Evolutionary conservation across 495 filamentous ascomycete genomes (phyloP).

Genomic region (Tuber brumale): DNA sequence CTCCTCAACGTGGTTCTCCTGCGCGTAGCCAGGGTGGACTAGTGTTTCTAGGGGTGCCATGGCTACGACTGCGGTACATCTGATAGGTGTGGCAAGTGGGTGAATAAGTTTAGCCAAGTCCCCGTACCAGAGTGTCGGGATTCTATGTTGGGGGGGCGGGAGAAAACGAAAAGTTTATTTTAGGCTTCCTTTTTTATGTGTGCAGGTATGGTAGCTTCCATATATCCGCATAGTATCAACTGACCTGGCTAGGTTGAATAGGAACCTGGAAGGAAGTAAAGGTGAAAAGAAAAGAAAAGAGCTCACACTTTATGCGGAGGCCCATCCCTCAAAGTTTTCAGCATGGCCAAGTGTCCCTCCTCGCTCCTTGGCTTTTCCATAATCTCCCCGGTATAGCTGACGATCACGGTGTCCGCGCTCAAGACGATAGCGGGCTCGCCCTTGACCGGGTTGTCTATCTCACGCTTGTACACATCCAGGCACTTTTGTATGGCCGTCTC

Average conservation of each 20-base stretch:
- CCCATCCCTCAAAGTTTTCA: constrained; percentile 68
- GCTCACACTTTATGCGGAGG: constrained; percentile 59
- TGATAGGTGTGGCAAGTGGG: neutral
- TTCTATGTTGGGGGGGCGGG: neutral
- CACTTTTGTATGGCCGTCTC: constrained; percentile 78
- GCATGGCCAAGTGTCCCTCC: constrained; percentile 74
- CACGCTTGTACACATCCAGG: constrained; percentile 63
- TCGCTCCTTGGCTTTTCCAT: constrained; percentile 83
- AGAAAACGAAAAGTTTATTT: neutral
- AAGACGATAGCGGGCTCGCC: constrained; percentile 78
- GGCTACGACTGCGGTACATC: constrained; percentile 69
- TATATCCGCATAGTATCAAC: neutral
- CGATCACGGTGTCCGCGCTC: constrained; percentile 87
- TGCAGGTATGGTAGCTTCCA: neutral
- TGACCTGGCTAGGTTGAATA: neutral
- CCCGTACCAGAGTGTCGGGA: neutral
- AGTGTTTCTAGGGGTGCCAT: constrained; percentile 73
- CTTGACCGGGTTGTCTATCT: constrained; percentile 51
- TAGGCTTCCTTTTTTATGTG: neutral
- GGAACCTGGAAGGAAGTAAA: neutral
- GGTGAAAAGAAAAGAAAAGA: neutral
- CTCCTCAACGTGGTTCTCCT: constrained; percentile 77
- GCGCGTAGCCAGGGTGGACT: constrained; percentile 72
- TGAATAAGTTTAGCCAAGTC: neutral
- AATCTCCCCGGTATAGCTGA: constrained; percentile 63